phyloP scores from a whole-genome alignment of 164 flowering plant genomes.

The Magnolia changhungtana region DNA sequence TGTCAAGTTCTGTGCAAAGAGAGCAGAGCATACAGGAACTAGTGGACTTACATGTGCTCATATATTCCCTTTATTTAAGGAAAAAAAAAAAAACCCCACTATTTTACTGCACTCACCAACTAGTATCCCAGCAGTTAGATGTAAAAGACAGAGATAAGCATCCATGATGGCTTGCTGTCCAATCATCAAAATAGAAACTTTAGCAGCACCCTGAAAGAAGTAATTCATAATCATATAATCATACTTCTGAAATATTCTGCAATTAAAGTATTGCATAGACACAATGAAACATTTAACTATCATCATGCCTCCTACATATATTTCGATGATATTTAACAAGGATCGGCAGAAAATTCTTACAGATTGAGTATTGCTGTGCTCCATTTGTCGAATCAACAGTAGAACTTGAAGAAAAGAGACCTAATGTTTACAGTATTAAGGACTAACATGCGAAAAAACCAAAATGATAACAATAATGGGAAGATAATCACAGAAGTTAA shows the following conservation, averaged over 20 bases:
- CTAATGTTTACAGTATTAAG: conserved; percentile 49
- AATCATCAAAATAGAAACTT: conserved; percentile 86
- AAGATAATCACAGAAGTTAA: conserved; percentile 1
- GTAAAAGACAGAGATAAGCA: conserved; percentile 96
- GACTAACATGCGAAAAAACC: conserved; percentile 14
- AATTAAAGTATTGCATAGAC: neutral
- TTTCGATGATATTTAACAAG: neutral
- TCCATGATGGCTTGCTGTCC: conserved; percentile 99
- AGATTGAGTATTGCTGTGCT: conserved; percentile 92
- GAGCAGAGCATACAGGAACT: too few species aligned
- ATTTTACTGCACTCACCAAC: conserved; percentile 58
- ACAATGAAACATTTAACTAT: neutral
- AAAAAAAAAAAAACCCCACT: neutral
- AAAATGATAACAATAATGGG: neutral
- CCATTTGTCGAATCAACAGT: conserved; percentile 93
- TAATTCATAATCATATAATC: neutral
- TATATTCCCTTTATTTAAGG: too few species aligned
- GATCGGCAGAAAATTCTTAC: conserved; percentile 42
- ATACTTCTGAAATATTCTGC: neutral
- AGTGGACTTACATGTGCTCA: too few species aligned
- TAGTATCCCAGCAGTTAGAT: conserved; percentile 91
- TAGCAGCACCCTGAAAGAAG: conserved; percentile 83
- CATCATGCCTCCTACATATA: neutral
- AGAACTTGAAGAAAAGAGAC: conserved; percentile 95
- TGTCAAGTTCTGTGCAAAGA: too few species aligned